Base-by-base conservation (phyloP, 2,329 filamentous ascomycete species). In the Epichloe scottii region DNA sequence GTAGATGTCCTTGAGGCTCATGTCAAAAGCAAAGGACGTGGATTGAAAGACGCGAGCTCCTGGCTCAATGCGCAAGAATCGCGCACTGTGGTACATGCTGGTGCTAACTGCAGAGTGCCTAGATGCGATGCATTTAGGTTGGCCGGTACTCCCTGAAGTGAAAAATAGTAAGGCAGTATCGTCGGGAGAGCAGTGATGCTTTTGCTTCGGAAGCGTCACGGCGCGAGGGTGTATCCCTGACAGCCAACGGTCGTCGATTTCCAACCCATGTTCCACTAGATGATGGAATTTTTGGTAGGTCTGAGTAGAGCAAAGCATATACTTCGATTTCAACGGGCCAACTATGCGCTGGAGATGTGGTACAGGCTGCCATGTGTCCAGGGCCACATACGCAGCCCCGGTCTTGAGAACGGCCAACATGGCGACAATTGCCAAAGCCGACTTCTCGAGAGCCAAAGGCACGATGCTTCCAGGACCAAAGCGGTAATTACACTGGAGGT, bases 401-500 rank as follows among this genome's bases (percentile, higher is more conserved):
- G 48, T 23, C 42, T 48, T 51, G 12, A 53, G 48, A 3, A 56
- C 49, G n/a, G 51, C 53, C n/a, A 57, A 40, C 44, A 57, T 49
- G 6, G 55, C 45, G 5, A 58, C 53, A 5, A 52, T 42, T 5
- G 52, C 48, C 53, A 51, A 55, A 12, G 42, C 42, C 5, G 53
- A 57, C 34, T 58, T 58, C 11, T 54, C 49, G 14, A 58, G 57
- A 14, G 41, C 51, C n/a, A 57, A n/a, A 2, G 51, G 52, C 7
- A 58, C 50, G 12, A 52, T 33, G 7, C 33, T 52, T 37, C 62
- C 63, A 5, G 57, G 57, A 3, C 52, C 42, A 37, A 69, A 55
- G n/a, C 61, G 61, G 12, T 48, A n/a, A 17, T 33, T 34, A 2
- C 44, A n/a, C 4, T 33, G 10, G 34, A 54, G 39, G 7, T 48